Conservation (phyloP, 768 basidiomycete species). For the Termitomyces sp. region DNA sequence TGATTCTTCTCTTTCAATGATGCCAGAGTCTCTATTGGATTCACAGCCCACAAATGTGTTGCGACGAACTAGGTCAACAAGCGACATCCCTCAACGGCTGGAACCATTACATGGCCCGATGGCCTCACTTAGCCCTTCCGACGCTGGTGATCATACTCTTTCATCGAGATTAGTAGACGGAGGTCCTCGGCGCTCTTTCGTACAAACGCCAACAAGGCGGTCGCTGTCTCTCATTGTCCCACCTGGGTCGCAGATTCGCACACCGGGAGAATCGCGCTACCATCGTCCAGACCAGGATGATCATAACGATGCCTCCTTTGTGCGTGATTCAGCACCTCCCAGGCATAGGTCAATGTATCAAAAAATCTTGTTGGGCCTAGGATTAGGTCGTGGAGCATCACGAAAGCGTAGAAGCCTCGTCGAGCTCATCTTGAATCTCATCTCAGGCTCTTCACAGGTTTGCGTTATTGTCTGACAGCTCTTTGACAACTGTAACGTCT, state of each 20-base stretch:
- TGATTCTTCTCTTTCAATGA: background rate
- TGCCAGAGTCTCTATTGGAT: slow-evolving; percentile 10
- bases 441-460: slow-evolving; percentile 47
- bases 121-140: slow-evolving; percentile 16
- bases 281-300: background rate
- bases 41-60: slow-evolving; percentile 20
- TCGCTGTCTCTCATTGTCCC: slow-evolving; percentile 2
- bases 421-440: slow-evolving; percentile 44
- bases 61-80: slow-evolving; percentile 34
- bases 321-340: slow-evolving; percentile 16
- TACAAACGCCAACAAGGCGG: background rate
- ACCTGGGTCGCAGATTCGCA: slow-evolving; percentile 3
- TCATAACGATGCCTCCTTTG: background rate
- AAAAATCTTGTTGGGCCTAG: slow-evolving; percentile 37
- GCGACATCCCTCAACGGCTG: slow-evolving; percentile 31
- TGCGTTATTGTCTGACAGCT: background rate
- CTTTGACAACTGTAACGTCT: background rate
- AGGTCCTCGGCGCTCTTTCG: background rate
- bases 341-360: slow-evolving; percentile 7
- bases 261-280: background rate
- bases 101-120: slow-evolving; percentile 16
- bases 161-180: background rate
- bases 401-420: slow-evolving; percentile 49
- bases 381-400: slow-evolving; percentile 48
- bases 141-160: slow-evolving; percentile 6